Evolutionary conservation across 2,329 filamentous ascomycete species (phyloP), one percentile per base, ranked within the genome.

Genomic region (Neopestalotiopsis sp.): DNA sequence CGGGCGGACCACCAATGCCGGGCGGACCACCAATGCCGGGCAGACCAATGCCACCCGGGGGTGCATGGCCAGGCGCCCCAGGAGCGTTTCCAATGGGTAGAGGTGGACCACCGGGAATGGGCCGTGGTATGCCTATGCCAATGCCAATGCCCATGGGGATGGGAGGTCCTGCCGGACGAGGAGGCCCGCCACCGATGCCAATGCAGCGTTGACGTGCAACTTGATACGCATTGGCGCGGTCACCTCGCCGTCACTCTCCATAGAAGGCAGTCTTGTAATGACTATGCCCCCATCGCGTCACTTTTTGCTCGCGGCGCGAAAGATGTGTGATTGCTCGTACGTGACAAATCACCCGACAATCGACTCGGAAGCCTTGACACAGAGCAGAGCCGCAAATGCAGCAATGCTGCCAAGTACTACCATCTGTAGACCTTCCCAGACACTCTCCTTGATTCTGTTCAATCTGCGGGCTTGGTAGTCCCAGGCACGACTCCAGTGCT

Each of bases 341-440:
- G 42, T 24, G 45, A n/a, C 45, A 62, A 5, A 28, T 53, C 42
- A 66, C 49, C 38, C 38, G 24, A 68, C 63, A 17, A 65, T 68
- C 20, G n/a, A 70, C 24, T 84, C 83, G 67, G 88, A 84, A 42
- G 84, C 76, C 64, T 81, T 83, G 17, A 89, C 86, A 67, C 88
- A 81, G 3, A 81, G 80, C 76, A 90, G 87, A 2, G 87, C 87
- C 13, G 86, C 85, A 1, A 84, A 84, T 4, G 88, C 88, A 65
- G 88, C 88, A 62, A 89, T 74, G 20, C 85, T 84, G 38, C 88
- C 88, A 40, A 90, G 82, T 20, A 87, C 73, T 61, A 88, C 80
- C 85, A 90, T 90, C 72, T 89, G 84, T 12, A 86, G 63, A 2
- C 86, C 87, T 65, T 87, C 87, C 73, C 81, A 82, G 3, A 85